A percentile compares a stretch with the other conserved stretches of the same genome.
Conservation (phyloP, 306 rosid species). For the Casuarina glauca region DNA sequence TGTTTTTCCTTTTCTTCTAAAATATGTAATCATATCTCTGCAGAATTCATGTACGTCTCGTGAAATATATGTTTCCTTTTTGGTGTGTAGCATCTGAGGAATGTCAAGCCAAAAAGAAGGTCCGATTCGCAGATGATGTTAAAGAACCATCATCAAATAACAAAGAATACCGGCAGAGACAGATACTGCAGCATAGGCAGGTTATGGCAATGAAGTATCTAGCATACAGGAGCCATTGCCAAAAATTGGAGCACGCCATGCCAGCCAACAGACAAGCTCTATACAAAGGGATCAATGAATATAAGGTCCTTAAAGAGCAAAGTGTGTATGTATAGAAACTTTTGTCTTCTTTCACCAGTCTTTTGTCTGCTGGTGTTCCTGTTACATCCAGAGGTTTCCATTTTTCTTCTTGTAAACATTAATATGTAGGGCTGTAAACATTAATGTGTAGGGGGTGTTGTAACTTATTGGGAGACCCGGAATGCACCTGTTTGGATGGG, state of each 20-base stretch:
- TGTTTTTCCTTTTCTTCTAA: not conserved
- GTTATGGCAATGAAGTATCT: not conserved
- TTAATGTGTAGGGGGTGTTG: no score
- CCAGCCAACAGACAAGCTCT: constrained; percentile 62
- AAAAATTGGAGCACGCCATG: constrained; percentile 45
- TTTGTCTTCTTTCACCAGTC: not conserved
- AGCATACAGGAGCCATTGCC: not conserved
- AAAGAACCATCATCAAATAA: constrained; percentile 40
- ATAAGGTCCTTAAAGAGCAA: constrained; percentile 18
- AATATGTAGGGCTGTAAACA: no score
- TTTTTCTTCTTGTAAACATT: not conserved
- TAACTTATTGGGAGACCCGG: not conserved
- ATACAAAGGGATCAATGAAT: constrained; percentile 46
- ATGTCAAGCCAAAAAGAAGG: constrained; percentile 55
- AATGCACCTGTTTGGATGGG: not conserved
- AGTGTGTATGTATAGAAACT: not conserved
- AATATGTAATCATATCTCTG: not conserved
- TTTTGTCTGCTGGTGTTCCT: not conserved
- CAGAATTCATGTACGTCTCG: not conserved
- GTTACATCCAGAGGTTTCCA: not conserved
- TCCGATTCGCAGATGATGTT: constrained; percentile 59
- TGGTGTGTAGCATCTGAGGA: constrained; percentile 22
- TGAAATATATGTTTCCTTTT: not conserved
- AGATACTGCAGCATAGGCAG: constrained; percentile 17
- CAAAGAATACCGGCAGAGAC: constrained; percentile 34